A percentile compares a stretch with the other conserved stretches of the same genome.
Evolutionary conservation across 768 basidiomycete genomes (phyloP).

Genomic region (Pleurotus eryngii): DNA sequence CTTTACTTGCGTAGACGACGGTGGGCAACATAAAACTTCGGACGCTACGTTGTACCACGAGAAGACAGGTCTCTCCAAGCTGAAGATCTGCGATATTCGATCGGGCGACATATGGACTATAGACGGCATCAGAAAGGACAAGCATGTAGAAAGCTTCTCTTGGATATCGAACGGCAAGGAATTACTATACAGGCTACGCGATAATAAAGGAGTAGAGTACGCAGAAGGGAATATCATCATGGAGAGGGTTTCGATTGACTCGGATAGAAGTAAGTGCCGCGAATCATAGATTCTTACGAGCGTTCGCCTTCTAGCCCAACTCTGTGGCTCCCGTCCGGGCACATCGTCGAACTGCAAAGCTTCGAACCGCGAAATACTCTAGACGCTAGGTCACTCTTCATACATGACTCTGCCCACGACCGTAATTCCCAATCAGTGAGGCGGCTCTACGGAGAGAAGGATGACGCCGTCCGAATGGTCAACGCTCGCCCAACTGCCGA

Average conservation of each 20-base stretch:
- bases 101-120: conserved; percentile 17
- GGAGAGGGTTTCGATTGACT: conserved; percentile 22
- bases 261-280: conserved; percentile 11
- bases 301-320: conserved; percentile 29
- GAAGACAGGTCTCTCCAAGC: conserved; percentile 19
- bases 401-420: conserved; percentile 13
- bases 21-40: conserved; percentile 7
- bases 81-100: conserved; percentile 23
- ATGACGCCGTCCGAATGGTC: conserved; percentile 35
- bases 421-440: neutral
- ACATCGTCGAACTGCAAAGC: conserved; percentile 25
- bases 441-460: conserved; percentile 24
- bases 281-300: conserved; percentile 21
- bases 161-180: conserved; percentile 29
- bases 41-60: conserved; percentile 25
- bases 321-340: conserved; percentile 26
- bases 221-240: conserved; percentile 25
- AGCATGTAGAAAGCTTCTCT: conserved; percentile 26
- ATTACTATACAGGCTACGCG: conserved; percentile 26
- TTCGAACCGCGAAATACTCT: conserved; percentile 25
- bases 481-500: conserved; percentile 20
- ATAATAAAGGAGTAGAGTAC: conserved; percentile 24
- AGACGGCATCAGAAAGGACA: conserved; percentile 19
- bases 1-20: conserved; percentile 17
- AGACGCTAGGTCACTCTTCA: conserved; percentile 28